Conservation (phyloP, 805 yeast species). For the Wickerhamomyces bovis region DNA sequence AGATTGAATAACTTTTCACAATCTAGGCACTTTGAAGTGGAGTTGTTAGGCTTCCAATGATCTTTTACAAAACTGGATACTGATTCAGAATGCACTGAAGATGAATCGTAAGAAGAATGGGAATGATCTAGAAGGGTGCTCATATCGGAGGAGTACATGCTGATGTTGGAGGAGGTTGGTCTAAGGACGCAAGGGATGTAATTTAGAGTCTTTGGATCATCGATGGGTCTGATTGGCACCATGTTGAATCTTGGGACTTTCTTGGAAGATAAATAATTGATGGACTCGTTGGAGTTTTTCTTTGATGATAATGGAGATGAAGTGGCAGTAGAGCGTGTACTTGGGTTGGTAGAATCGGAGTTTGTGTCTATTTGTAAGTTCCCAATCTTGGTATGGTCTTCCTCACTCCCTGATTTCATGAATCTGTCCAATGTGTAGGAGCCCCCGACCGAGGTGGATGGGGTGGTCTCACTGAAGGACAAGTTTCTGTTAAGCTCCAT, state of each 20-base stretch:
- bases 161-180: constrained; percentile 24
- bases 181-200: constrained; percentile 76
- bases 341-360: constrained; percentile 1
- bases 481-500: constrained; percentile 11
- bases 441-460: constrained; percentile 2
- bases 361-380: background rate
- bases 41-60: constrained; percentile 63
- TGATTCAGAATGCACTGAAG: background rate
- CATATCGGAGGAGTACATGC: background rate
- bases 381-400: constrained; percentile 5
- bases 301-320: constrained; percentile 17
- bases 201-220: constrained; percentile 66
- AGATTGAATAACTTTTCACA: constrained; percentile 58
- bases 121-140: background rate
- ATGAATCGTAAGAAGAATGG: background rate
- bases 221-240: constrained; percentile 49
- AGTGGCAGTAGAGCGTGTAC: background rate
- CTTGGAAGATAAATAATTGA: constrained; percentile 9
- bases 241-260: constrained; percentile 15
- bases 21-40: constrained; percentile 48
- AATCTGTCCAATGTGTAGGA: constrained; percentile 8
- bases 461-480: constrained; percentile 1
- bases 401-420: background rate
- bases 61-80: constrained; percentile 27
- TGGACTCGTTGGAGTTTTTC: constrained; percentile 19